Percentiles rank a stretch among this genome's conserved stretches.
These are phyloP conservation scores for Podospora conica DNA, from an alignment of 495 filamentous ascomycete genomes.

Conservation along the genomic window DNA sequence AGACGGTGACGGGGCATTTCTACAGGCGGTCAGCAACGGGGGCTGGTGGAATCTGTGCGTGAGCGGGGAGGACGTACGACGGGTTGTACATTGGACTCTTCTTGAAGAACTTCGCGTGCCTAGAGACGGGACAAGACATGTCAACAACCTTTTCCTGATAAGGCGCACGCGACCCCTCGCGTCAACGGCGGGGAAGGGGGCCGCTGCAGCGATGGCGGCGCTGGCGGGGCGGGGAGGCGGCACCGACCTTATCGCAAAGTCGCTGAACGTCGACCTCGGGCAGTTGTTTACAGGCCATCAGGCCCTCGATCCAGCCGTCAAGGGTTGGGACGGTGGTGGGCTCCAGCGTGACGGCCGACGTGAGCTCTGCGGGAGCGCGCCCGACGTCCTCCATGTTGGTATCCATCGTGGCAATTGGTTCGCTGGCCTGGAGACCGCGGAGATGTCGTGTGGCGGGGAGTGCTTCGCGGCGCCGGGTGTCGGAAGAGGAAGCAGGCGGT, in stretches of 20 bases:
- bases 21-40: constrained; percentile 29
- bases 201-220: background rate
- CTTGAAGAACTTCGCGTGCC: constrained; percentile 93
- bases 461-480: constrained; percentile 2
- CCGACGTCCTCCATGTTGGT: constrained; percentile 98
- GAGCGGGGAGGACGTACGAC: constrained; percentile 61
- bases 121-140: constrained; percentile 31
- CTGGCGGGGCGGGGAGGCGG: background rate
- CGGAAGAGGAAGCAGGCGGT: constrained; percentile 8
- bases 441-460: background rate
- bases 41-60: background rate
- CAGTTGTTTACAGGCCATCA: constrained; percentile 99
- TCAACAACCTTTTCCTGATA: background rate
- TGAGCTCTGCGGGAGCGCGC: constrained; percentile 74
- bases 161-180: constrained; percentile 17
- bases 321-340: constrained; percentile 84
- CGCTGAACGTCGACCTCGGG: constrained; percentile 90
- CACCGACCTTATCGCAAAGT: constrained; percentile 90
- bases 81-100: constrained; percentile 97
- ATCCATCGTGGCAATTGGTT: constrained; percentile 59
- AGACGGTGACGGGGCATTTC: constrained; percentile 94
- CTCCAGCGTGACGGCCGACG: constrained; percentile 62
- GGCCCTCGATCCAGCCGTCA: constrained; percentile 96
- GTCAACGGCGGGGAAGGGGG: background rate
- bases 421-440: background rate